Conservation (phyloP, 2,329 filamentous ascomycete species). For the Diplocarpon rosae region DNA sequence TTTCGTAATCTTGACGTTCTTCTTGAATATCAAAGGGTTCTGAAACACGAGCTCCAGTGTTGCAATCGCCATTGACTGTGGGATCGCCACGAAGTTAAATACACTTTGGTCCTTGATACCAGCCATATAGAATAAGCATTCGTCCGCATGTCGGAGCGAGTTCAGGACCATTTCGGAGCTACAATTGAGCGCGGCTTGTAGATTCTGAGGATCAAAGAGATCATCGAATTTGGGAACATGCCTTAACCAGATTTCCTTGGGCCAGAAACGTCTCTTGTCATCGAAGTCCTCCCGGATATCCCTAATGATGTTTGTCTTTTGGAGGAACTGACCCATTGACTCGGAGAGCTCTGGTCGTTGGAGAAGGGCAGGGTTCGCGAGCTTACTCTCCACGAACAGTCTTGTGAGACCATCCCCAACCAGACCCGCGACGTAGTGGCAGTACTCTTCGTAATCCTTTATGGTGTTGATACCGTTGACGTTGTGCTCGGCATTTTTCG, state of each 20-base stretch:
- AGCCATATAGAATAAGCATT: conserved; percentile 96
- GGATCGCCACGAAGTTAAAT: conserved; percentile 98
- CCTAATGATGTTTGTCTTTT: conserved; percentile 98
- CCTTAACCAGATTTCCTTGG: conserved; percentile 93
- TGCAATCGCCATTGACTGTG: conserved; percentile 94
- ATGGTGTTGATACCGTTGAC: conserved; percentile 70
- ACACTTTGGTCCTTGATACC: conserved; percentile 91
- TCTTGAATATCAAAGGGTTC: conserved; percentile 75
- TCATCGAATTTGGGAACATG: conserved; percentile 85
- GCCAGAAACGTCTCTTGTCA: conserved; percentile 87
- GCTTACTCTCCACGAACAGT: conserved; percentile 75
- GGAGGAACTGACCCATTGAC: conserved; percentile 94
- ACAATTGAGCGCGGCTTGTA: conserved; percentile 69
- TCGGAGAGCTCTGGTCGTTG: conserved; percentile 73
- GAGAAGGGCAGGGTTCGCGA: conserved; percentile 76
- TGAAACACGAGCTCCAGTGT: conserved; percentile 87
- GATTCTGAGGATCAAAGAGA: conserved; percentile 72
- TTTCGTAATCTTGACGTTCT: conserved; percentile 93
- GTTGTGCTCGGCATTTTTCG: conserved; percentile 70
- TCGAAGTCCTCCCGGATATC: conserved; percentile 84
- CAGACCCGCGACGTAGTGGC: conserved; percentile 96
- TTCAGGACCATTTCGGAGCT: conserved; percentile 92
- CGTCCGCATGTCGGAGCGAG: conserved; percentile 74
- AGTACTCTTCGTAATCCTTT: conserved; percentile 90
- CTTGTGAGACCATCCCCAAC: conserved; percentile 89